Base-by-base conservation (phyloP, 805 yeast genomes). In the Metschnikowia shivogae region DNA sequence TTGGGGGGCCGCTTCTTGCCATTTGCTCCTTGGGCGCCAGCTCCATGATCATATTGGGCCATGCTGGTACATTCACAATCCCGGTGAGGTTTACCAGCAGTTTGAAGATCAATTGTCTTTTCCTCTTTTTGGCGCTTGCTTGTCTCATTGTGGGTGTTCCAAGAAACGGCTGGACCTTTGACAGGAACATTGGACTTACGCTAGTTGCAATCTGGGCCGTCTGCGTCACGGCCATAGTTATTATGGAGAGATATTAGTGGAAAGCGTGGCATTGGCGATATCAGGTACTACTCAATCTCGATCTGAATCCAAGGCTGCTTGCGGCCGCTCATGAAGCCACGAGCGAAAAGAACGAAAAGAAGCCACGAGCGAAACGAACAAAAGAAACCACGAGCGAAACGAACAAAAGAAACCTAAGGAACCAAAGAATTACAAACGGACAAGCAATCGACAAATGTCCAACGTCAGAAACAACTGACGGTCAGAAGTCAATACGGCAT, bases 1-100 rank as follows among this genome's bases (percentile, higher is more conserved):
- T 90, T 61, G 98, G 97, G 0, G 89, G 97, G 1, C 98, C 98
- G 0, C 65, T 92, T 46, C 62, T 93, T 34, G 84, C 89, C 43
- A 67, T 93, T 9, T 71, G 90, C 33, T 95, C 97, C 0, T 67
- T 92, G 48, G 97, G 97, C 0, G 57, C 84, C 5, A 84, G 86
- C 53, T 44, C 53, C 5, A 38, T 44, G 11, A 37, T 54, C 12
- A 35, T 52, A 6, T 49, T 54, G 56, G 43, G 46, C 13, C 42
- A 34, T 2, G 27, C 31, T 3, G 46, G 47, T 10, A 22, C 35
- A 4, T 26, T 17, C 3, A 26, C 22, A 6, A 50, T 54, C n/a
- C 29, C 42, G 12, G 37, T 54, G 27, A 43, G 42, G 14, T 52
- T 54, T 13, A 47, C 56, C 11, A 35, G 36, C 12, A 49, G 50